Base-by-base conservation (phyloP, 2,329 filamentous ascomycete species). In the Xylariaceae sp. region DNA sequence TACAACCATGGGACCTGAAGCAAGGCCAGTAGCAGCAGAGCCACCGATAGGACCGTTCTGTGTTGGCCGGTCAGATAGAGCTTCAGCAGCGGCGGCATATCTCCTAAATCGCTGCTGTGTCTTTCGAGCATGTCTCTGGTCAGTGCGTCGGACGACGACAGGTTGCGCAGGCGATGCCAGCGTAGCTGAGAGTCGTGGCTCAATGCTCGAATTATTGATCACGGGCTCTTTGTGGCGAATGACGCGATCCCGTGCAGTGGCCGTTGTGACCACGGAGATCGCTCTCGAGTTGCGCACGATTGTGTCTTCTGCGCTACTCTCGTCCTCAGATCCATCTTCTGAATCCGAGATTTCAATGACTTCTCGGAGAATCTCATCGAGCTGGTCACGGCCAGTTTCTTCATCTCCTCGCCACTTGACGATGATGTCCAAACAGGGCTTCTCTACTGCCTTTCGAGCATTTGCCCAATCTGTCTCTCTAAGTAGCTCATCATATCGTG, bases 381-480 rank as follows among this genome's bases (percentile, higher is more conserved):
- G 69, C 57, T 83, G 78, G 52, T 85, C 80, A 37, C 80, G 76
- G 19, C 81, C 81, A 15, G 75, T 83, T 58, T 85, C 81, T 59
- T 85, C 81, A 52, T 85, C 81, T 41, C 81, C 81, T 65, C 81
- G 79, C 81, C 81, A 85, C 74, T 83, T 83, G 68, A 83, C 75
- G 60, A 85, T 74, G 39, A 79, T 68, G 50, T 83, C 80, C 34
- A 84, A 66, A 48, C 81, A 84, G 12, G 79, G 64, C 24, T 70
- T 62, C 52, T 83, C 78, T 34, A 83, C 79, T 31, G 72, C 72
- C 62, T 74, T 81, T 47, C 81, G 71, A 39, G 80, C 79, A 54
- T 78, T 78, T 38, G 68, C 64, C 69, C 78, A 83, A 15, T 64
- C 67, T 4, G 76, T 78, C 53, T 83, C 76, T 52, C 61, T 73